Percentiles rank a stretch among this genome's conserved stretches.
These are phyloP conservation scores for Colletotrichum tamarilloi DNA, from an alignment of 2,329 filamentous ascomycete species.

Conservation along the genomic window DNA sequence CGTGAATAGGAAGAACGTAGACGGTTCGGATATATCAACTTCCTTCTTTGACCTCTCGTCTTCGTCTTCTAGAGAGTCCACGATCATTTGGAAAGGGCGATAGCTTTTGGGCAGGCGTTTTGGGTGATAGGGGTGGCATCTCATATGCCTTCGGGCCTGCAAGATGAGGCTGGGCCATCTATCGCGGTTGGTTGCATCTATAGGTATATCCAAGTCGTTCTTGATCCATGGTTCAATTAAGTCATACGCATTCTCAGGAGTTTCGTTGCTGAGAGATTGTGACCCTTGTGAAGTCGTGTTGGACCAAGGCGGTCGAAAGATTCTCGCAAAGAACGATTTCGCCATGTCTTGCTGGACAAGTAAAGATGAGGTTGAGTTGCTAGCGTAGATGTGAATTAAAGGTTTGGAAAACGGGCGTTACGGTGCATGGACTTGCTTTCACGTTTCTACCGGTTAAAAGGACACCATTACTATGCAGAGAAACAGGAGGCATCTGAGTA, in stretches of 20 bases:
- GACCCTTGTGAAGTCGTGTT: background rate
- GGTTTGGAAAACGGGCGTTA: background rate
- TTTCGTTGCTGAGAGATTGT: background rate
- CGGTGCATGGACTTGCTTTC: too few species aligned
- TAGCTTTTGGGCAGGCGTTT: background rate
- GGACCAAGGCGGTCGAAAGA: background rate
- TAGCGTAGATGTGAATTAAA: background rate
- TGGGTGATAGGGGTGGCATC: background rate
- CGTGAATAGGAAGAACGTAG: background rate
- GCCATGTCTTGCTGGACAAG: background rate
- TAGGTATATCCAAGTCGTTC: background rate
- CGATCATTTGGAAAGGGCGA: background rate
- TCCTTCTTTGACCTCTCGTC: background rate
- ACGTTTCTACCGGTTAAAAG: too few species aligned
- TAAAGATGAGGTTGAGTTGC: background rate
- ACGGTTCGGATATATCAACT: background rate
- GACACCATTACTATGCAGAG: too few species aligned
- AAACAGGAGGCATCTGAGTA: background rate
- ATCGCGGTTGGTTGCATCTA: background rate
- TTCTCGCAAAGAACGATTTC: background rate
- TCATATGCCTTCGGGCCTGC: background rate
- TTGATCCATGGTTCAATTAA: background rate
- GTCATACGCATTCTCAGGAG: background rate
- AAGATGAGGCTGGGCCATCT: background rate
- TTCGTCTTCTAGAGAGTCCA: background rate